A percentile compares a stretch with the other conserved stretches of the same genome.
Evolutionary conservation across 352 stramenopile species (phyloP).

Genomic region (Phytophthora sojae): DNA sequence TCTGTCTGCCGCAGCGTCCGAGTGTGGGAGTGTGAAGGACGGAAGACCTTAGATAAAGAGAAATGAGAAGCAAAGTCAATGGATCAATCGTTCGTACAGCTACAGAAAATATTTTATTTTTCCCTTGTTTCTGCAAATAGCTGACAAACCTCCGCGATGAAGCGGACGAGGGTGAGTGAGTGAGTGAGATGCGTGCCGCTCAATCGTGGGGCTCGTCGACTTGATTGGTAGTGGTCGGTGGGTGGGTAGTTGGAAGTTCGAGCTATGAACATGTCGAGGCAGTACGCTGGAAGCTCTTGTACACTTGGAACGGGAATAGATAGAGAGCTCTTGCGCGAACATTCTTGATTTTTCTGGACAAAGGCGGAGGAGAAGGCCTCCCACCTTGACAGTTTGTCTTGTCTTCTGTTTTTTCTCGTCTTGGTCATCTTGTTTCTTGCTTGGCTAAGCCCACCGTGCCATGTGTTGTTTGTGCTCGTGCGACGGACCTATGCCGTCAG

Average conservation of each 20-base stretch:
- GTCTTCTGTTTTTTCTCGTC: constrained; percentile 50
- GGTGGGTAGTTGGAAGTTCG: constrained; percentile 20
- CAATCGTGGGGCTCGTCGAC: constrained; percentile 20
- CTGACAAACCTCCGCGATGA: constrained; percentile 15
- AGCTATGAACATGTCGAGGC: constrained; percentile 42
- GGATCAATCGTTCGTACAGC: constrained; percentile 32
- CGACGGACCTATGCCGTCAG: constrained; percentile 29
- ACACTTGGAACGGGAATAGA: constrained; percentile 46
- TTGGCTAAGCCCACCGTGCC: constrained; percentile 18
- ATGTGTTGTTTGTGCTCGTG: constrained; percentile 16
- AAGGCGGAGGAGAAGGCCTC: constrained; percentile 5
- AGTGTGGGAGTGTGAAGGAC: constrained; percentile 20
- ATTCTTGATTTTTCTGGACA: constrained; percentile 31
- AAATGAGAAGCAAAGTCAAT: constrained; percentile 6
- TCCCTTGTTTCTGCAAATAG: constrained; percentile 39
- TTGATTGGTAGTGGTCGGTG: constrained; percentile 12
- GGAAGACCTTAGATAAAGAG: constrained; percentile 6
- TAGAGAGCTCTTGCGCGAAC: constrained; percentile 36
- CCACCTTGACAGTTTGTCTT: constrained; percentile 28
- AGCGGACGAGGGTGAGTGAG: background rate
- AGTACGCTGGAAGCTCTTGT: constrained; percentile 35
- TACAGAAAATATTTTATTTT: constrained; percentile 51
- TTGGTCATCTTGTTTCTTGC: constrained; percentile 29
- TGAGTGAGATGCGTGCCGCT: constrained; percentile 17
- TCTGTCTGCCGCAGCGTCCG: constrained; percentile 77